These are phyloP conservation scores for Glycine soja DNA, from an alignment of 306 rosid species.

Conservation along the genomic window DNA sequence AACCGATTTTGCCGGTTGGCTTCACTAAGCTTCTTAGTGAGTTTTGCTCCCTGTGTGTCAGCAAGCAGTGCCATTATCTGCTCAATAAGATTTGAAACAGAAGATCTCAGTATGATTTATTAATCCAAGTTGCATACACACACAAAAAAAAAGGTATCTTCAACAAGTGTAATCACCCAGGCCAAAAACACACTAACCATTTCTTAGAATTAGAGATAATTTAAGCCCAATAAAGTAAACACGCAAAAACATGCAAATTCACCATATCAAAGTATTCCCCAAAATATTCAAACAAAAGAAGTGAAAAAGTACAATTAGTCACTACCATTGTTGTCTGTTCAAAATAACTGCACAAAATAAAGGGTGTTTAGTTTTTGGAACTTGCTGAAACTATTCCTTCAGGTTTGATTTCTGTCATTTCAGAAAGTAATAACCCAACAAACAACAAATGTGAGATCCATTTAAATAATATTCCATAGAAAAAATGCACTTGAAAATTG, in stretches of 20 bases:
- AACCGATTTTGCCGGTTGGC: conserved; percentile 92
- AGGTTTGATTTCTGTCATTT: conserved; percentile 2
- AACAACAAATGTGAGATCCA: not conserved
- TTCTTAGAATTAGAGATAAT: not conserved
- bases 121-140: too few relatives aligned
- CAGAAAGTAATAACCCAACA: conserved; percentile 15
- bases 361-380: not conserved
- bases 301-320: conserved; percentile 2
- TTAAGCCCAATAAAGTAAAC: conserved; percentile 13
- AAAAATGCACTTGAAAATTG: not conserved
- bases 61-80: conserved; percentile 76
- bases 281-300: not conserved
- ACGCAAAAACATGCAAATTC: not conserved
- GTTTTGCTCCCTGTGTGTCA: conserved; percentile 76
- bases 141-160: not conserved
- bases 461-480: not conserved
- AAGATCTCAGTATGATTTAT: conserved; percentile 32
- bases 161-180: not conserved
- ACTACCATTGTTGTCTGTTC: not conserved
- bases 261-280: conserved; percentile 6
- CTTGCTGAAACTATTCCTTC: not conserved
- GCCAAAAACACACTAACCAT: not conserved
- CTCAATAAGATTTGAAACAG: conserved; percentile 19
- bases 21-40: conserved; percentile 84
- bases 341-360: conserved; percentile 11